These are phyloP conservation scores for Podaxis carcinomalis DNA, from an alignment of 768 basidiomycete genomes.

Conservation along the genomic window DNA sequence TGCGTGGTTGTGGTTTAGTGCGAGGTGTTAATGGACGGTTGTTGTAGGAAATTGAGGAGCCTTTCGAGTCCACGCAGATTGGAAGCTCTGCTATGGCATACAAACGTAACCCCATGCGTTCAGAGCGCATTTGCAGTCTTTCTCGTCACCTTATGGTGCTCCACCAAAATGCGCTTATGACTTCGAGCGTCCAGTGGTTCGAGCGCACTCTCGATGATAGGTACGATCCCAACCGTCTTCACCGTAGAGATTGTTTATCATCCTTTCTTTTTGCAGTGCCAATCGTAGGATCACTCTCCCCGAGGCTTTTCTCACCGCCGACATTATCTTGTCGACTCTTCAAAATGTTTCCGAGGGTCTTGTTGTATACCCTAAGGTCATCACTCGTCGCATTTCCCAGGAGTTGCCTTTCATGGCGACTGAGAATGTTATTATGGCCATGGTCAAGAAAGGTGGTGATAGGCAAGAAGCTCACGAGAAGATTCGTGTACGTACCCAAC, in stretches of 20 bases:
- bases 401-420: constrained; percentile 99
- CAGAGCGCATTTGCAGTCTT: constrained; percentile 93
- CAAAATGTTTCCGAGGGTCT: constrained; percentile 97
- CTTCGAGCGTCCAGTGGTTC: constrained; percentile 94
- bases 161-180: constrained; percentile 96
- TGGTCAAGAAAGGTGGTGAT: constrained; percentile 93
- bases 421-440: constrained; percentile 98
- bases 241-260: neutral
- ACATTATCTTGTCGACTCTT: constrained; percentile 92
- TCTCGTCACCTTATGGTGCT: constrained; percentile 94
- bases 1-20: neutral
- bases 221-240: constrained; percentile 29
- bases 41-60: constrained; percentile 89
- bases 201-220: constrained; percentile 97
- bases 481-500: constrained; percentile 58
- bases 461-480: constrained; percentile 96
- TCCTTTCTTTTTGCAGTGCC: constrained; percentile 49
- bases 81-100: constrained; percentile 98
- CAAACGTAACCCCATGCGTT: constrained; percentile 99
- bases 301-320: constrained; percentile 95
- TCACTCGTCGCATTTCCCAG: constrained; percentile 85
- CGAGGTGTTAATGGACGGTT: neutral
- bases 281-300: constrained; percentile 96
- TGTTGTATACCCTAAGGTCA: constrained; percentile 99
- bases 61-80: constrained; percentile 98